Evolutionary conservation across 2,329 filamentous ascomycete species (phyloP).

Genomic region (Pyrenophora seminiperda): DNA sequence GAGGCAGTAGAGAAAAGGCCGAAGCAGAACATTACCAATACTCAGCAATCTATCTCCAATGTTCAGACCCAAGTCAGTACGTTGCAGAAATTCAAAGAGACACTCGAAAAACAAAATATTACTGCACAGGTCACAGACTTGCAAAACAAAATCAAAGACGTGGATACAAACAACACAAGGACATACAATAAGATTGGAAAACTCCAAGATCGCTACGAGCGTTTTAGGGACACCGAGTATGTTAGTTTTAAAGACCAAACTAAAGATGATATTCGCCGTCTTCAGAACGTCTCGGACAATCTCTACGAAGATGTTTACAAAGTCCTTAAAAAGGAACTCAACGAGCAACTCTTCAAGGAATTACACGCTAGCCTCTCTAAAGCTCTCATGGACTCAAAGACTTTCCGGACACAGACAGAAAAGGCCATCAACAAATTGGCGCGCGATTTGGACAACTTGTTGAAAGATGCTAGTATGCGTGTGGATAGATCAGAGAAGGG

Average conservation of each 20-base stretch:
- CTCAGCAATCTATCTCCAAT: neutral
- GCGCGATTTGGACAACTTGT: no score
- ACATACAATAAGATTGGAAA: neutral
- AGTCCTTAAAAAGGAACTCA: no score
- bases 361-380: no score
- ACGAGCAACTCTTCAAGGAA: no score
- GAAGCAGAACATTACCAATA: neutral
- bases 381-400: no score
- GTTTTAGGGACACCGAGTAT: neutral
- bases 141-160: neutral
- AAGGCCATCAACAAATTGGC: no score
- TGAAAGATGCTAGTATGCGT: no score
- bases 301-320: no score
- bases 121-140: conserved; percentile 2
- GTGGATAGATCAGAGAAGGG: no score
- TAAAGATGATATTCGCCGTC: neutral
- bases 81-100: neutral
- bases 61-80: neutral
- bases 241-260: neutral
- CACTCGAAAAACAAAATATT: neutral
- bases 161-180: neutral
- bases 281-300: no score
- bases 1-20: neutral
- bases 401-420: no score
- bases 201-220: neutral